Conservation (phyloP, 768 basidiomycete species). For the Cystofilobasidium ferigula region DNA sequence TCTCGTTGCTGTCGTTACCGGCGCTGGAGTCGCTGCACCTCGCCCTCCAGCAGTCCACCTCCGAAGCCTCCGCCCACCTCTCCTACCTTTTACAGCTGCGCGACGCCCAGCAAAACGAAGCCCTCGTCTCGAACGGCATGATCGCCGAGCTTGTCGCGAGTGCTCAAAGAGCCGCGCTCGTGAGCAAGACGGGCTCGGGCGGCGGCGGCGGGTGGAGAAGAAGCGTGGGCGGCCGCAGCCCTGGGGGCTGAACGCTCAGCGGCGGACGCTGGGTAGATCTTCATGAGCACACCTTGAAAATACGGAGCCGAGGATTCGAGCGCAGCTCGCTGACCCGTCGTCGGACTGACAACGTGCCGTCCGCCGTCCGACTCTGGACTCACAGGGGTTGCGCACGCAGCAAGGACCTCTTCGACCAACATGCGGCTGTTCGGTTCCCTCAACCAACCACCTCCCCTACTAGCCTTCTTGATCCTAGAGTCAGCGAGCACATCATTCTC, state of each 20-base stretch:
- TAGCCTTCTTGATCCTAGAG: no score
- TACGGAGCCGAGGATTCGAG: no score
- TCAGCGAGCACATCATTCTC: no score
- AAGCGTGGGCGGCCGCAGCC: background rate
- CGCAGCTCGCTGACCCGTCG: no score
- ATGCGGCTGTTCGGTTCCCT: no score
- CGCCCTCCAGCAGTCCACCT: background rate
- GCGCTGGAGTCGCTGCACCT: background rate
- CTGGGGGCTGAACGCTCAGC: background rate
- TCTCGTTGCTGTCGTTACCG: constrained; percentile 14
- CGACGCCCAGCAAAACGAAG: constrained; percentile 25
- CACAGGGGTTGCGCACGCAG: no score
- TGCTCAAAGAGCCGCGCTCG: constrained; percentile 8
- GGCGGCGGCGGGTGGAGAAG: constrained; percentile 13
- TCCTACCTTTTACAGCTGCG: constrained; percentile 24
- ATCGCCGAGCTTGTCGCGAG: constrained; percentile 21
- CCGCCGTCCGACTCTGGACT: no score
- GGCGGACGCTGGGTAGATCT: background rate
- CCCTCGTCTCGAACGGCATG: constrained; percentile 22
- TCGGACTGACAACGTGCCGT: no score
- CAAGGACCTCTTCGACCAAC: no score
- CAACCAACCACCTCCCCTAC: no score
- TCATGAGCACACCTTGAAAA: no score
- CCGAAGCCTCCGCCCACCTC: constrained; percentile 12
- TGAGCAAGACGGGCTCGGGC: background rate